Base-by-base conservation (phyloP, 2,329 filamentous ascomycete genomes). In the Diaporthe longicolla region DNA sequence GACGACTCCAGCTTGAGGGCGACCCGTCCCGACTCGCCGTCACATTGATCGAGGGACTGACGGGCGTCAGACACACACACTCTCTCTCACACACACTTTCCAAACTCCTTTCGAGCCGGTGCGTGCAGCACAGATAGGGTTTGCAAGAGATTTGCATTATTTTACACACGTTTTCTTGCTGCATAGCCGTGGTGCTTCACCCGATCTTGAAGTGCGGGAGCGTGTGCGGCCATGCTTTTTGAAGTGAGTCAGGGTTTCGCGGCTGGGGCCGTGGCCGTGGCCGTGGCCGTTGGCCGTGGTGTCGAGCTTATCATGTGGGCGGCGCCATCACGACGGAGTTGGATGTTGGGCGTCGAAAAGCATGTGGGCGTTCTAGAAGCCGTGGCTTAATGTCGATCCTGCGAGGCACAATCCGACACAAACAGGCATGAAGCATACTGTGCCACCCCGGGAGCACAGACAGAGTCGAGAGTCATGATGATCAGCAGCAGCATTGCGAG, bases 1-100 rank as follows among this genome's bases (percentile, higher is more conserved):
- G 45, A 26, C 48, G 21, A 17, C 48, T 54, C 32, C 63, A 54
- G 32, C 48, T 24, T 54, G 32, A 54, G 32, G n/a, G 63, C 48
- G 63, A 68, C 63, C 63, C 63, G 63, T 68, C 63, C 63, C 48
- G 63, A 54, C n/a, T 68, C 63, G 37, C 48, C 63, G 63, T 68
- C 63, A 54, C 63, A 68, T 54, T 10, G 48, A 68, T 68, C 63
- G 48, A 21, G 48, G 48, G 24, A 40, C 15, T 68, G 63, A 54
- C 48, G 48, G 63, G 48, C 32, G 63, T 54, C 45, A 68, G 26
- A n/a, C 45, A 35, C 32, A 32, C 29, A 32, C 29, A 32, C 29
- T 6, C 29, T 3, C 29, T 5, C 29, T 3, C 29, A n/a, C 45
- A 35, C 32, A n/a, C 17, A 43, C 15, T 6, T 13, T 43, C 40